Conservation (phyloP, 2,329 filamentous ascomycete species). For the Microdochium bolleyi region DNA sequence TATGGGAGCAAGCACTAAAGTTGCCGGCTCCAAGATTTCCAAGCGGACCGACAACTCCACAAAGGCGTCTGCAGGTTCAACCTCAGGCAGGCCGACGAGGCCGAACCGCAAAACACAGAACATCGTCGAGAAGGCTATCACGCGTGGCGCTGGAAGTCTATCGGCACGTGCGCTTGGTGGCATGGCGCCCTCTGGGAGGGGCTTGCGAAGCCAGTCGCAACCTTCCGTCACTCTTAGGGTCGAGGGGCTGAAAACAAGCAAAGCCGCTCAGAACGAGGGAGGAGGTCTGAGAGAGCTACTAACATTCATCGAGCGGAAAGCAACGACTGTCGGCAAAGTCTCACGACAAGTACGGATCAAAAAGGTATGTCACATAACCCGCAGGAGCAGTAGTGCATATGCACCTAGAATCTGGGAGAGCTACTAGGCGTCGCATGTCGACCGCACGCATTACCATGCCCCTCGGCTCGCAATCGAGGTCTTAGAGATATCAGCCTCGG, state of each 20-base stretch:
- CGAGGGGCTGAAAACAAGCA: constrained; percentile 59
- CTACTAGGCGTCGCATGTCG: constrained; percentile 28
- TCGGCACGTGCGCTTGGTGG: constrained; percentile 25
- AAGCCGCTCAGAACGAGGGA: constrained; percentile 56
- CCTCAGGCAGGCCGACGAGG: constrained; percentile 13
- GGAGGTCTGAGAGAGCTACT: constrained; percentile 59
- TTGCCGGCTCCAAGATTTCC: constrained; percentile 16
- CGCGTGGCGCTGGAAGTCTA: constrained; percentile 21
- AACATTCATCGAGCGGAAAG: constrained; percentile 64
- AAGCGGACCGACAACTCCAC: constrained; percentile 12
- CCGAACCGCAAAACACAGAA: constrained; percentile 27
- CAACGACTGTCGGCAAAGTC: constrained; percentile 42
- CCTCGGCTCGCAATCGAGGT: constrained; percentile 29
- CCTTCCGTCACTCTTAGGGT: constrained; percentile 33
- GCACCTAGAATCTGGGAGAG: constrained; percentile 32
- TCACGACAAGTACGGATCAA: constrained; percentile 55
- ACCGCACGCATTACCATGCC: constrained; percentile 29
- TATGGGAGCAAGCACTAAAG: constrained; percentile 39
- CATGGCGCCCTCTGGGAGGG: constrained; percentile 11
- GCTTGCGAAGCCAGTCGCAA: constrained; percentile 11
- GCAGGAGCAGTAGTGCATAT: constrained; percentile 28
- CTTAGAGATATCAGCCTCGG: constrained; percentile 26
- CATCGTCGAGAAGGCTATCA: constrained; percentile 34
- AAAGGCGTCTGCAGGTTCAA: constrained; percentile 5
- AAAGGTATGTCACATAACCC: constrained; percentile 61